Evolutionary conservation across 179 eudicot species (phyloP).

Genomic region (Amaranthus tricolor): DNA sequence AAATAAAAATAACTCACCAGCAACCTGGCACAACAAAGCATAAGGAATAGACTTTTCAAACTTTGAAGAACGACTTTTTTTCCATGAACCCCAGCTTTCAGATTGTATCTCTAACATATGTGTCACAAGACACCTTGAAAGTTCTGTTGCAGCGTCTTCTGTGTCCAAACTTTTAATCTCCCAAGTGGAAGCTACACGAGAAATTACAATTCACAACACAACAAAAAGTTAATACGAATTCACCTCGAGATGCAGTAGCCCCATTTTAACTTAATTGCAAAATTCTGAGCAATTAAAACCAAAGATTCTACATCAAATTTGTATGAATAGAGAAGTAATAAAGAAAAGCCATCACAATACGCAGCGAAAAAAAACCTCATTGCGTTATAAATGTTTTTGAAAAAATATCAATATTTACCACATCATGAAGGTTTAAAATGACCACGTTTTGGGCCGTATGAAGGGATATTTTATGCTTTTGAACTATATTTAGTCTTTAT

Average conservation of each 20-base stretch:
- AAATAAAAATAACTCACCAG: conserved; percentile 54
- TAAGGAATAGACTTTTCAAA: conserved; percentile 80
- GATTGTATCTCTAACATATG: conserved; percentile 78
- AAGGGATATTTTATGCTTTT: no score
- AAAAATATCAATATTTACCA: no score
- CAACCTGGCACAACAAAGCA: conserved; percentile 88
- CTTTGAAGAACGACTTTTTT: conserved; percentile 60
- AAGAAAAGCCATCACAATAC: background rate
- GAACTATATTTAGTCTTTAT: no score
- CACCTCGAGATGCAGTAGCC: conserved; percentile 4
- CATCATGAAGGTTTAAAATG: no score
- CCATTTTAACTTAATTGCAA: background rate
- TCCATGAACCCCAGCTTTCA: conserved; percentile 73
- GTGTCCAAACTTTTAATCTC: conserved; percentile 68
- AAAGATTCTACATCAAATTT: background rate
- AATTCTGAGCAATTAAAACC: background rate
- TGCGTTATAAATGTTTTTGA: no score
- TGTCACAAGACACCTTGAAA: conserved; percentile 69
- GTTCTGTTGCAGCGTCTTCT: conserved; percentile 30
- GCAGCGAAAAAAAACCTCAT: no score
- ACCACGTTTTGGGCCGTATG: no score
- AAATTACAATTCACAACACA: background rate
- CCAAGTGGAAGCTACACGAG: conserved; percentile 85
- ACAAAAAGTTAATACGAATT: background rate
- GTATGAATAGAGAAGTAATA: background rate